Evolutionary conservation across 1,284 basidiomycete species (phyloP).

Genomic region (Ustilago xerochloae): DNA sequence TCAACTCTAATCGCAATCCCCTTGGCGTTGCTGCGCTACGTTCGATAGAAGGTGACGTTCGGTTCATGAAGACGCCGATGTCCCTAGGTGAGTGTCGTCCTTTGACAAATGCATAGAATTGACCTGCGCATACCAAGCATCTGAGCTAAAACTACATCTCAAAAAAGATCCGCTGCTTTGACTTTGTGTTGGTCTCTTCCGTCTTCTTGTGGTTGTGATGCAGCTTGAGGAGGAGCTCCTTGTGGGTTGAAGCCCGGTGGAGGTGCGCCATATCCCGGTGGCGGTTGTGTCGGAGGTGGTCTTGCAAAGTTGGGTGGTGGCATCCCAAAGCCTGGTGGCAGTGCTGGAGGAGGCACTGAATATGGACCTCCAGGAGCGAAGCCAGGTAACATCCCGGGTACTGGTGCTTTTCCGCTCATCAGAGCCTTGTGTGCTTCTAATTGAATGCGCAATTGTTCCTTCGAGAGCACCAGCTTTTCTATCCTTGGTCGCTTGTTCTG

Average conservation of each 20-base stretch:
- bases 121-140: not conserved
- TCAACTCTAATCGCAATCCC: not conserved
- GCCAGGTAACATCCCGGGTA: conserved; percentile 29
- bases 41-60: too few species aligned
- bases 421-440: conserved; percentile 89
- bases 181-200: conserved; percentile 24
- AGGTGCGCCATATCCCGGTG: conserved; percentile 26
- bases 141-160: not conserved
- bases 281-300: conserved; percentile 32
- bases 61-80: too few species aligned
- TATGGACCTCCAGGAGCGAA: conserved; percentile 30
- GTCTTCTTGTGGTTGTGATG: conserved; percentile 7
- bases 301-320: conserved; percentile 36
- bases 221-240: not conserved
- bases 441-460: conserved; percentile 83
- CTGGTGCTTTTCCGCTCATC: conserved; percentile 77
- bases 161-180: conserved; percentile 49
- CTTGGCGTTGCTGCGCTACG: too few species aligned
- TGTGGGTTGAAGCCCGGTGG: conserved; percentile 7
- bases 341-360: conserved; percentile 36
- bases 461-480: conserved; percentile 78
- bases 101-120: not conserved
- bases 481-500: conserved; percentile 81
- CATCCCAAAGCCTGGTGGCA: conserved; percentile 14
- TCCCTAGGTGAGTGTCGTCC: too few species aligned